A percentile compares a stretch with the other conserved stretches of the same genome.
phyloP scores from a whole-genome alignment of 192 early-diverging fungal genomes.

The Rhizophagus prolifer region DNA sequence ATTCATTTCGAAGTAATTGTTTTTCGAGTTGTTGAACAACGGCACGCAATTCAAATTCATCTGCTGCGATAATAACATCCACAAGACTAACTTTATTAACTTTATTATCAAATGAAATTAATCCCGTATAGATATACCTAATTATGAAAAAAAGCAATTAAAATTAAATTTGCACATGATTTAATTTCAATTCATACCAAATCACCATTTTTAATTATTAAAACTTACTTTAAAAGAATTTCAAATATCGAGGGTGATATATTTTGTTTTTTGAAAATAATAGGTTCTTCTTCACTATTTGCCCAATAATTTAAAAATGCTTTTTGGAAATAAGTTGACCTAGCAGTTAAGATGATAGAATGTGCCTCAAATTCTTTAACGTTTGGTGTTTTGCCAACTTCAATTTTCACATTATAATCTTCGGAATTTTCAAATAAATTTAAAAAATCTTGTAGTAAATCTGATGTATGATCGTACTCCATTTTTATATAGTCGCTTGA shows the following conservation, averaged over 20 bases:
- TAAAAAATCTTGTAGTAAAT: too few relatives aligned
- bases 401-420: too few relatives aligned
- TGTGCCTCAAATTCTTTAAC: slow-evolving; percentile 2
- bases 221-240: slow-evolving; percentile 19
- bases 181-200: too few relatives aligned
- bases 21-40: background rate
- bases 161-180: too few relatives aligned
- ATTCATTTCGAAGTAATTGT: background rate
- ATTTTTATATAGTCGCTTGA: too few relatives aligned
- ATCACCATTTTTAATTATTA: too few relatives aligned
- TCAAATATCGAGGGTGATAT: slow-evolving; percentile 1
- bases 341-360: background rate
- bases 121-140: background rate
- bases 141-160: too few relatives aligned
- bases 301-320: background rate
- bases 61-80: background rate
- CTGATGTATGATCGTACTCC: too few relatives aligned
- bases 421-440: too few relatives aligned
- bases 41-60: background rate
- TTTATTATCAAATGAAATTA: background rate
- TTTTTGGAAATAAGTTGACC: slow-evolving; percentile 9
- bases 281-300: background rate
- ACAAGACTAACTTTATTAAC: background rate
- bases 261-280: background rate
- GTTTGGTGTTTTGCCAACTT: background rate